These are phyloP conservation scores for Fusarium goolgardi DNA, from an alignment of 2,329 filamentous ascomycete species.

Conservation along the genomic window DNA sequence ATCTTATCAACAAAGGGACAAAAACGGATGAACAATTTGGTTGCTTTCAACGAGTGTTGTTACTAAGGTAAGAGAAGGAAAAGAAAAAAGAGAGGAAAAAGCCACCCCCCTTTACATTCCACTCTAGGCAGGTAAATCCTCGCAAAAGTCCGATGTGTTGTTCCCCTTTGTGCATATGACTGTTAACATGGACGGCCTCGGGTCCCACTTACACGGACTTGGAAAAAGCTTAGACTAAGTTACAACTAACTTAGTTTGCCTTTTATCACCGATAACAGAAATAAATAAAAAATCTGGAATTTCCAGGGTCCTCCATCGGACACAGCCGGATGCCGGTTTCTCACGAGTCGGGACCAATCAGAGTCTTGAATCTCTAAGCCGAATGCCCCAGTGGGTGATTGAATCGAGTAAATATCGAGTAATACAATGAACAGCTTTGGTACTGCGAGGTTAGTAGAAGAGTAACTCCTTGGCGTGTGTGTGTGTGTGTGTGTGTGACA, in stretches of 20 bases:
- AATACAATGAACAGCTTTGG: constrained; percentile 42
- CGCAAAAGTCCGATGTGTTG: constrained; percentile 9
- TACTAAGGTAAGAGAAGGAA: background rate
- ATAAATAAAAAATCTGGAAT: constrained; percentile 6
- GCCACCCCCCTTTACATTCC: constrained; percentile 16
- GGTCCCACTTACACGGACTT: constrained; percentile 24
- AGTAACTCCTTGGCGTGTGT: background rate
- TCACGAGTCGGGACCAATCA: constrained; percentile 40
- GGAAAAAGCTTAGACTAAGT: constrained; percentile 33
- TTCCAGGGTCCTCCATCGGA: constrained; percentile 43
- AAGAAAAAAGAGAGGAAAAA: background rate
- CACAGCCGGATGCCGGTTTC: constrained; percentile 40
- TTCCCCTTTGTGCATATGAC: constrained; percentile 25
- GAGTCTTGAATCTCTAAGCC: constrained; percentile 14
- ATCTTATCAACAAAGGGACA: constrained; percentile 18
- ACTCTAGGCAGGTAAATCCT: background rate
- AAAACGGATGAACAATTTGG: background rate
- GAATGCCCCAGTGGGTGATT: constrained; percentile 50
- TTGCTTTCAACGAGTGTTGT: constrained; percentile 27
- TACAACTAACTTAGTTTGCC: constrained; percentile 2
- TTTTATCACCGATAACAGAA: constrained; percentile 1
- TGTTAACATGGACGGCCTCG: background rate
- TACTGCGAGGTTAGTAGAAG: background rate
- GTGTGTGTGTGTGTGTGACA: background rate
- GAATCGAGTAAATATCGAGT: constrained; percentile 61